These are phyloP conservation scores for Colletotrichum sp. DNA, from an alignment of 2,329 filamentous ascomycete species.

Conservation along the genomic window DNA sequence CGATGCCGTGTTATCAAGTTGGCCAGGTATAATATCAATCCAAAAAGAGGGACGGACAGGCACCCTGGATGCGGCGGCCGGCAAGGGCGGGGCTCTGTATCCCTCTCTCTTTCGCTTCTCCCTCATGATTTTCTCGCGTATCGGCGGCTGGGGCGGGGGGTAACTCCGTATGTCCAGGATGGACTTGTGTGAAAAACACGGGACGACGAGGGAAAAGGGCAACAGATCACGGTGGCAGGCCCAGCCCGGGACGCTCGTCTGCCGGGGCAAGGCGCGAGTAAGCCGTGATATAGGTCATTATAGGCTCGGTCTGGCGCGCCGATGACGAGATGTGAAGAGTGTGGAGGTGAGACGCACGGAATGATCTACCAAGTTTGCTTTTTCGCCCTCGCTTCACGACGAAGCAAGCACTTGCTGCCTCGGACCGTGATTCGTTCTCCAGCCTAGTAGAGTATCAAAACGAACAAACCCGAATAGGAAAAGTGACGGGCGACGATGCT, in stretches of 20 bases:
- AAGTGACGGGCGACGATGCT: not conserved
- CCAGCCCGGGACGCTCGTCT: not conserved
- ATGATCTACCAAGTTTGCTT: not conserved
- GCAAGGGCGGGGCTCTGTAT: not conserved
- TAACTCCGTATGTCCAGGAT: not conserved
- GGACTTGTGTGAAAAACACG: not conserved
- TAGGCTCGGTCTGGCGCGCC: not conserved
- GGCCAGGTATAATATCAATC: not conserved
- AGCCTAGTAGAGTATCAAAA: not conserved
- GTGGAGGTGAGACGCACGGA: not conserved
- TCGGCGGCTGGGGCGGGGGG: not conserved
- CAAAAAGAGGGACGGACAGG: not conserved
- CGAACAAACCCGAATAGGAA: not conserved
- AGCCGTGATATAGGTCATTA: not conserved
- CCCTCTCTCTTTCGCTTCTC: constrained; percentile 8
- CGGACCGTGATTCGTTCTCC: not conserved
- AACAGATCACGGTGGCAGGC: not conserved
- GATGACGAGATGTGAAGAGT: not conserved
- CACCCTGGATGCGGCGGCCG: not conserved
- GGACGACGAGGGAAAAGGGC: not conserved
- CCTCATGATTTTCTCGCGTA: constrained; percentile 8
- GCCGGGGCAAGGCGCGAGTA: not conserved
- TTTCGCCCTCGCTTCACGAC: not conserved
- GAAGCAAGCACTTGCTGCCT: not conserved
- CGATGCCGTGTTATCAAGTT: not conserved